Conservation (phyloP, 768 basidiomycete genomes). For the Suillus lakei region DNA sequence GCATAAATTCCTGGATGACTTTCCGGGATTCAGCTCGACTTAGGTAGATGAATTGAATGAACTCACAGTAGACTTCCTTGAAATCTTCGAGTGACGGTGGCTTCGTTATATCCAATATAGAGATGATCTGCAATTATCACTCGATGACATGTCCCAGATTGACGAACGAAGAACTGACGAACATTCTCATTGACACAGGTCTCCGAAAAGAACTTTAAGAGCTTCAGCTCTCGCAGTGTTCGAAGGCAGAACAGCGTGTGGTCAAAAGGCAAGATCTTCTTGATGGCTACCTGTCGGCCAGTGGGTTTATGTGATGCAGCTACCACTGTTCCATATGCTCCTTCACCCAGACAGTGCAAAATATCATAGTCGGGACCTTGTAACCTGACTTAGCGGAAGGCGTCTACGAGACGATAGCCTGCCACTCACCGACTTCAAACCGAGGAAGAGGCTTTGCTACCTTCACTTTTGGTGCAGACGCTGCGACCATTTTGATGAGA, state of each 20-base stretch:
- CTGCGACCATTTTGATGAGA: constrained; percentile 10
- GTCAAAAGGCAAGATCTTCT: constrained; percentile 94
- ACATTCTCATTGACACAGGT: constrained; percentile 84
- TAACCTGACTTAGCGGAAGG: constrained; percentile 14
- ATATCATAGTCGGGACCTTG: constrained; percentile 76
- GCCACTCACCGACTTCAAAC: constrained; percentile 66
- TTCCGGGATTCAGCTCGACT: constrained; percentile 13
- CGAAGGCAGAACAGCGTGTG: constrained; percentile 90
- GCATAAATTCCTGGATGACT: constrained; percentile 90
- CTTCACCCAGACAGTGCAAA: constrained; percentile 78
- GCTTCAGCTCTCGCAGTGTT: constrained; percentile 90
- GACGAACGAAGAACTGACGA: constrained; percentile 20
- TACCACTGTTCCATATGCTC: constrained; percentile 90
- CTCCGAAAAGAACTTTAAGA: constrained; percentile 84
- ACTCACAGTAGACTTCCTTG: constrained; percentile 85
- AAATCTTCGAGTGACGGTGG: constrained; percentile 76
- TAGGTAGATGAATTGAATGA: not conserved
- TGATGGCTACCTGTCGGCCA: constrained; percentile 89
- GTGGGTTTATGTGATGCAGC: constrained; percentile 86
- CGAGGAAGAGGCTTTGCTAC: constrained; percentile 68
- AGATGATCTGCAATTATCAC: constrained; percentile 68
- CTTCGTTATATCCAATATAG: constrained; percentile 89
- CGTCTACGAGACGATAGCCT: not conserved
- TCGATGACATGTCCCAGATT: constrained; percentile 12
- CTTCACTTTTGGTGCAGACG: constrained; percentile 39